Conservation (phyloP, 208 protist genomes). For the Wallacemonas sp. region DNA sequence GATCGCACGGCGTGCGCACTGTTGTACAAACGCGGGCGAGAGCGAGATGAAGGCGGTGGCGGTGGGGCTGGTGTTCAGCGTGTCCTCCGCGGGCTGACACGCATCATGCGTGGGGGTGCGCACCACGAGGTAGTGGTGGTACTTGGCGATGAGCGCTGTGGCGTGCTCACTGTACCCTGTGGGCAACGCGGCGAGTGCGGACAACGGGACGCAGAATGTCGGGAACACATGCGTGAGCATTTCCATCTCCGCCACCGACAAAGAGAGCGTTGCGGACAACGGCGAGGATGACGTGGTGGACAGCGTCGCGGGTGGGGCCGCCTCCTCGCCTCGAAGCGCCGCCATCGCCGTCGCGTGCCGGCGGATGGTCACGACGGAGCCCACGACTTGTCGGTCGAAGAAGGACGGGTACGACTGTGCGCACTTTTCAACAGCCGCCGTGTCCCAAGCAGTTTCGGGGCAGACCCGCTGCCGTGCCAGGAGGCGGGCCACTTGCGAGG, state of each 20-base stretch:
- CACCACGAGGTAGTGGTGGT: not conserved
- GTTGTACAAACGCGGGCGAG: not conserved
- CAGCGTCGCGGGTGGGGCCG: conserved; percentile 18
- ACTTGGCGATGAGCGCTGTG: not conserved
- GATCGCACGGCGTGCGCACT: not conserved
- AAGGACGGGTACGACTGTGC: conserved; percentile 5
- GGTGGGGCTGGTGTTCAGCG: not conserved
- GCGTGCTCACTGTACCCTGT: not conserved
- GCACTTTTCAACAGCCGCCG: not conserved
- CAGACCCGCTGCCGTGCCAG: not conserved
- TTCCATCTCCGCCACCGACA: not conserved
- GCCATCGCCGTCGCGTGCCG: not conserved
- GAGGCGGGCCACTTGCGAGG: conserved; percentile 43
- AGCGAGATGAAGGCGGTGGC: not conserved
- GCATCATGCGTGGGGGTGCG: not conserved
- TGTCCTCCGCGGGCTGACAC: not conserved
- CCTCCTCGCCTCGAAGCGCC: conserved; percentile 31
- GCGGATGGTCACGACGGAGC: conserved; percentile 3
- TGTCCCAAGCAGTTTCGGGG: not conserved
- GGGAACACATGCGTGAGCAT: conserved; percentile 47
- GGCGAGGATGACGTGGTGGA: not conserved
- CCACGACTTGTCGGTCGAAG: not conserved
- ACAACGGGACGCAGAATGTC: conserved; percentile 56
- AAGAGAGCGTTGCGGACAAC: not conserved
- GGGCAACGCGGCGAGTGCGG: conserved; percentile 22